Evolutionary conservation across 164 flowering plant species (phyloP).

Genomic region (Magnolia changhungtana): DNA sequence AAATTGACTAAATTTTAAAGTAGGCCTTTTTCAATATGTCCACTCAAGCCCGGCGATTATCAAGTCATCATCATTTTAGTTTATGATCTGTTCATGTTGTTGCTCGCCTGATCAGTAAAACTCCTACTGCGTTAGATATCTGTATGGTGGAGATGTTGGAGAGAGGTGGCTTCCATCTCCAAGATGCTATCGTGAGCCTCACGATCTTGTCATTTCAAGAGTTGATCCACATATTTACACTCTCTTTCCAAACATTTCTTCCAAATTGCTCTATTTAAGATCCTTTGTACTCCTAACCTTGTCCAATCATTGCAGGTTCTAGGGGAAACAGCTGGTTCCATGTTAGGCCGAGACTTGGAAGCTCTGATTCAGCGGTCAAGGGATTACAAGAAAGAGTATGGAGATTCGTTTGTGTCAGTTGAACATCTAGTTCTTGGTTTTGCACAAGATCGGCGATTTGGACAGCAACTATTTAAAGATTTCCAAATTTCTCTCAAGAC

Average conservation of each 20-base stretch:
- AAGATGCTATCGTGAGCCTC: neutral
- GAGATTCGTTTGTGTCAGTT: slow-evolving; percentile 86
- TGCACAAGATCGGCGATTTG: slow-evolving; percentile 74
- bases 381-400: slow-evolving; percentile 81
- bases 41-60: too few relatives aligned
- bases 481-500: slow-evolving; percentile 58
- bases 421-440: slow-evolving; percentile 94
- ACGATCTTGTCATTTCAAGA: neutral
- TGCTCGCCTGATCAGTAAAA: too few relatives aligned
- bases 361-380: slow-evolving; percentile 75
- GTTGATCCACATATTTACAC: neutral
- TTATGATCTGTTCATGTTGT: neutral
- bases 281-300: neutral
- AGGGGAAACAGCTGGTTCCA: slow-evolving; percentile 85
- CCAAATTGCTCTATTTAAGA: too few relatives aligned
- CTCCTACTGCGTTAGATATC: neutral
- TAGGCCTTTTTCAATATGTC: too few relatives aligned
- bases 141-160: neutral
- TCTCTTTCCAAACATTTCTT: neutral
- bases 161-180: neutral
- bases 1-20: too few relatives aligned
- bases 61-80: neutral
- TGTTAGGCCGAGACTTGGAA: slow-evolving; percentile 94
- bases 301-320: slow-evolving; percentile 51
- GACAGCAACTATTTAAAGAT: slow-evolving; percentile 82